These are phyloP conservation scores for Curvularia spicifera DNA, from an alignment of 2,329 filamentous ascomycete species.

Conservation along the genomic window DNA sequence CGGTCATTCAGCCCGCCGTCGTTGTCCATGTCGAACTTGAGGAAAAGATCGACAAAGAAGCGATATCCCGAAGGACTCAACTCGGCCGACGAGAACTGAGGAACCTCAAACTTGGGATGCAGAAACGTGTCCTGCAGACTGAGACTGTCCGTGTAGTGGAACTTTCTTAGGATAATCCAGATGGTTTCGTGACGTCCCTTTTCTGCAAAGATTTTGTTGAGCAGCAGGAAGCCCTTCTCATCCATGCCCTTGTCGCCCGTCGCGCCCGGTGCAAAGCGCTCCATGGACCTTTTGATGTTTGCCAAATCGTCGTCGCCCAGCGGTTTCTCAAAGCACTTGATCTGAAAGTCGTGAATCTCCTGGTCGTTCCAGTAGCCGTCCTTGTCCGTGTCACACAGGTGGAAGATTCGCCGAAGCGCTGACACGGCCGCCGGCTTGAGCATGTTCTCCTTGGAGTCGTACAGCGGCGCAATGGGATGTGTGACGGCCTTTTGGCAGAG, in stretches of 20 bases:
- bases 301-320: constrained; percentile 80
- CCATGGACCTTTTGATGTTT: constrained; percentile 89
- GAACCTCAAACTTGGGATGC: constrained; percentile 92
- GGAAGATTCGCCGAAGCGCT: constrained; percentile 89
- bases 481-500: constrained; percentile 98
- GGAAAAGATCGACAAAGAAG: constrained; percentile 95
- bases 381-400: constrained; percentile 94
- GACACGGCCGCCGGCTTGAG: constrained; percentile 89
- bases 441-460: constrained; percentile 87
- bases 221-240: constrained; percentile 79
- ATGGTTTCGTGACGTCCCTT: constrained; percentile 98
- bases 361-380: constrained; percentile 89
- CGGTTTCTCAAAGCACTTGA: constrained; percentile 88
- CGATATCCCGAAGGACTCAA: constrained; percentile 92
- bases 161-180: constrained; percentile 94
- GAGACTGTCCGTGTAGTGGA: constrained; percentile 94
- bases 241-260: constrained; percentile 72
- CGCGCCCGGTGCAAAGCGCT: constrained; percentile 68
- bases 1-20: constrained; percentile 89
- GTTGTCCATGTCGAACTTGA: constrained; percentile 96
- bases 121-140: constrained; percentile 90
- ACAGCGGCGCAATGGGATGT: constrained; percentile 93
- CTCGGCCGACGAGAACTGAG: constrained; percentile 89
- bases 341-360: constrained; percentile 90
- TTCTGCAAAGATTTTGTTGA: constrained; percentile 96